A percentile compares a stretch with the other conserved stretches of the same genome.
These are phyloP conservation scores for Aspergillus sp. DNA, from an alignment of 2,329 filamentous ascomycete genomes.

Conservation along the genomic window DNA sequence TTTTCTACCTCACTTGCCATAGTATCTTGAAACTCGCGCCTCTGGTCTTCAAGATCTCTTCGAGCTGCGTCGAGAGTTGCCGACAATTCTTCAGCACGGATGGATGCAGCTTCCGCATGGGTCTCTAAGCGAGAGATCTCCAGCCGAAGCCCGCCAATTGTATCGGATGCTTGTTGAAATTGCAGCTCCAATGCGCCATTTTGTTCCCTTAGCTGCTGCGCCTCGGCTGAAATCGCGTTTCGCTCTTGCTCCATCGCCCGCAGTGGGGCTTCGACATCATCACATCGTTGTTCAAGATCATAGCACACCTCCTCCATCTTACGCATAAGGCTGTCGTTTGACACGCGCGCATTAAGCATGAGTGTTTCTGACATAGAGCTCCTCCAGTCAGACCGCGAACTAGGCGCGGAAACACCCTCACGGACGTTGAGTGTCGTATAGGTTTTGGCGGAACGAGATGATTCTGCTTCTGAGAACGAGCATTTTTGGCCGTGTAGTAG, in stretches of 20 bases:
- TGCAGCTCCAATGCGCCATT: constrained; percentile 42
- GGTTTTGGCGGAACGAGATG: constrained; percentile 13
- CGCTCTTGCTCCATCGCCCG: constrained; percentile 42
- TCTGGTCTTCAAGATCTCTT: constrained; percentile 41
- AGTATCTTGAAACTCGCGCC: constrained; percentile 33
- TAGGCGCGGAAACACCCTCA: constrained; percentile 16
- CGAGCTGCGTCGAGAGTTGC: constrained; percentile 34
- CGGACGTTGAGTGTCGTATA: constrained; percentile 14
- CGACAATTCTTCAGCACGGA: constrained; percentile 41
- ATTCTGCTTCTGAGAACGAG: constrained; percentile 16
- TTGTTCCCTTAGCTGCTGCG: constrained; percentile 36
- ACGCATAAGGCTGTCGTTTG: constrained; percentile 50
- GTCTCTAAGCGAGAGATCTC: constrained; percentile 42
- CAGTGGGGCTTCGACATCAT: constrained; percentile 57
- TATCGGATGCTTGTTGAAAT: constrained; percentile 37
- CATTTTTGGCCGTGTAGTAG: constrained; percentile 14
- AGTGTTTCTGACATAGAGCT: constrained; percentile 48
- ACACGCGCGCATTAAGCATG: constrained; percentile 43
- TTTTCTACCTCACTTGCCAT: constrained; percentile 30
- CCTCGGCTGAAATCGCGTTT: constrained; percentile 35
- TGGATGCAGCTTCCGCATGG: constrained; percentile 41
- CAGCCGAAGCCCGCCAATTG: constrained; percentile 41
- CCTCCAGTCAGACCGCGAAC: constrained; percentile 52
- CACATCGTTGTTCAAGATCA: constrained; percentile 59
- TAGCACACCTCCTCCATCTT: constrained; percentile 56